phyloP scores from a whole-genome alignment of 257 asterid genomes.

The Oldenlandia corymbosa region DNA sequence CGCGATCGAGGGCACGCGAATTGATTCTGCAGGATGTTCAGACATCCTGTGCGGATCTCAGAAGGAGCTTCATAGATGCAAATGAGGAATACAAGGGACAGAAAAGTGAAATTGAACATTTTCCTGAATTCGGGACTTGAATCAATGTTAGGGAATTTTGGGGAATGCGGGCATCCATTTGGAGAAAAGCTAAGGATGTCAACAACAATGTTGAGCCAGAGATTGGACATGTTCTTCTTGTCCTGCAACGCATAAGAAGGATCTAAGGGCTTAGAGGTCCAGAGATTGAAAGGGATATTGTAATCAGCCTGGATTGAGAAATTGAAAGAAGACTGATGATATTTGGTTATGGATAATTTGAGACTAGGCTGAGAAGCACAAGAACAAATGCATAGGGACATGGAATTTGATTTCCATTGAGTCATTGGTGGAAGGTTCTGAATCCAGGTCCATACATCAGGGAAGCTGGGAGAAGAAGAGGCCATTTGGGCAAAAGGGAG shows the following conservation, averaged over 20 bases:
- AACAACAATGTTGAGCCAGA: slow-evolving; percentile 43
- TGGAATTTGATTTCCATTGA: slow-evolving; percentile 34
- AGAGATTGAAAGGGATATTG: slow-evolving; percentile 48
- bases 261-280: slow-evolving; percentile 57
- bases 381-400: slow-evolving; percentile 45
- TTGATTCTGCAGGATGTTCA: slow-evolving; percentile 41
- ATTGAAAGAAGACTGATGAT: slow-evolving; percentile 24
- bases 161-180: slow-evolving; percentile 17
- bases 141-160: slow-evolving; percentile 28
- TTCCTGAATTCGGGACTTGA: slow-evolving; percentile 24
- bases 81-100: slow-evolving; percentile 51
- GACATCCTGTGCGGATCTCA: slow-evolving; percentile 45
- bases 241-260: slow-evolving; percentile 19
- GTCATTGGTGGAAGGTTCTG: slow-evolving; percentile 46
- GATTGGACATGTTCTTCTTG: slow-evolving; percentile 10
- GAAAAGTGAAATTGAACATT: slow-evolving; percentile 54
- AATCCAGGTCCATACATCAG: slow-evolving; percentile 61
- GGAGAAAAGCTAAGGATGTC: slow-evolving; percentile 45
- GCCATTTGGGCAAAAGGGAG: slow-evolving; percentile 9
- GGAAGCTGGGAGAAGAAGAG: slow-evolving; percentile 29
- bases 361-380: slow-evolving; percentile 50
- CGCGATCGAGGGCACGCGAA: slow-evolving; percentile 45
- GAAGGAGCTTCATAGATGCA: slow-evolving; percentile 77
- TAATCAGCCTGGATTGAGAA: slow-evolving; percentile 58
- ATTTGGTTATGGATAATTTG: slow-evolving; percentile 47